Percentiles rank a stretch among this genome's conserved stretches.
These are phyloP conservation scores for Cutaneotrichosporon sp. DNA, from an alignment of 1,284 basidiomycete genomes.

Conservation along the genomic window DNA sequence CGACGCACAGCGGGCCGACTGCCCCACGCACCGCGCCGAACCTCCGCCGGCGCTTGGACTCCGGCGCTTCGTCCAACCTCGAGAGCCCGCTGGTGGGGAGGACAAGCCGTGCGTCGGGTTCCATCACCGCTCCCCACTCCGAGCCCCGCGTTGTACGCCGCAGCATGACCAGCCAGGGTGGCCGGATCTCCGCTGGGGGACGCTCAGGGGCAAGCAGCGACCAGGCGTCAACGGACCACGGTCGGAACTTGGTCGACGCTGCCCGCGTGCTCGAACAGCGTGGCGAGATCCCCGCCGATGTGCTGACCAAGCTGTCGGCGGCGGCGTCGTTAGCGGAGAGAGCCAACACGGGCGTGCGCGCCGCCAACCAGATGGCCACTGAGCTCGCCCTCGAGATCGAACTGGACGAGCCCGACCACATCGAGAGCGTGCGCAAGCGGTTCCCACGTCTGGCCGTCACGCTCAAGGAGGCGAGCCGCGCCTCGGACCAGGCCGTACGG, in stretches of 20 bases:
- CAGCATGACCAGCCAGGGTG: slow-evolving; percentile 21
- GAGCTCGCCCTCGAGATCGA: slow-evolving; percentile 34
- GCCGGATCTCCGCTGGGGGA: background rate
- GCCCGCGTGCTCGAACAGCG: slow-evolving; percentile 34
- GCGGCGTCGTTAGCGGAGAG: slow-evolving; percentile 34
- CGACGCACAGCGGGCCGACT: slow-evolving; percentile 25
- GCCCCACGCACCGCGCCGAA: slow-evolving; percentile 30
- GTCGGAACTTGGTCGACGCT: slow-evolving; percentile 45
- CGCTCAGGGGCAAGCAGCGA: slow-evolving; percentile 10
- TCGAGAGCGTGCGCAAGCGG: slow-evolving; percentile 24
- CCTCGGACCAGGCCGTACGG: slow-evolving; percentile 43
- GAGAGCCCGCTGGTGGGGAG: slow-evolving; percentile 26
- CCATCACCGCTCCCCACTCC: slow-evolving; percentile 1
- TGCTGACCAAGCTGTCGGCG: slow-evolving; percentile 29
- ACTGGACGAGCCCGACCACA: slow-evolving; percentile 24
- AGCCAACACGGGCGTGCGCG: slow-evolving; percentile 33
- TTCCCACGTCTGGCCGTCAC: slow-evolving; percentile 28
- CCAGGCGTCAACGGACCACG: slow-evolving; percentile 38
- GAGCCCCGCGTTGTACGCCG: slow-evolving; percentile 18
- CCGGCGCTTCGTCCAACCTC: slow-evolving; percentile 7
- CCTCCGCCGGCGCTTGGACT: slow-evolving; percentile 14
- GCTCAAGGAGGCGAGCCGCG: slow-evolving; percentile 37
- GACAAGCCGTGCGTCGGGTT: slow-evolving; percentile 13
- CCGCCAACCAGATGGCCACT: slow-evolving; percentile 30
- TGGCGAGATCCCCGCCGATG: slow-evolving; percentile 31